Evolutionary conservation across 2,329 filamentous ascomycete genomes (phyloP).

Genomic region (Penicillium occitanis): DNA sequence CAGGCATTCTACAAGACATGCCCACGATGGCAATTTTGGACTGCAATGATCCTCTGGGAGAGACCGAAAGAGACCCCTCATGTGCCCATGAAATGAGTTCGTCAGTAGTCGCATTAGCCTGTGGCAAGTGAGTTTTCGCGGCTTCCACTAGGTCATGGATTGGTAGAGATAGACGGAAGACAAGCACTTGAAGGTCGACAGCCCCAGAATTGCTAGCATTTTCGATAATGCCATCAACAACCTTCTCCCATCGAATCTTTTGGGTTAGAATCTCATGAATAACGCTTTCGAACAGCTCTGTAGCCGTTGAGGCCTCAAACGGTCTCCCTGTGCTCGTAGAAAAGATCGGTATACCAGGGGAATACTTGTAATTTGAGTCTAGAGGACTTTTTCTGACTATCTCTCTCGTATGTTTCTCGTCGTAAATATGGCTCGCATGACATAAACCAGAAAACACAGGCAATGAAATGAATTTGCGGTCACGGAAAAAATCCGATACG

Average conservation of each 20-base stretch:
- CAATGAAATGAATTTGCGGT: not conserved
- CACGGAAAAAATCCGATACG: not conserved
- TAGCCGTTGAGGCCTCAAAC: too few species aligned
- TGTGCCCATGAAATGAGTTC: not conserved
- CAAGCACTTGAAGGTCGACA: too few species aligned
- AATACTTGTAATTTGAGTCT: not conserved
- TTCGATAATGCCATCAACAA: too few species aligned
- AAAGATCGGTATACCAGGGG: not conserved
- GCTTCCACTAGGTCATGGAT: too few species aligned
- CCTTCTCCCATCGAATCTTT: too few species aligned
- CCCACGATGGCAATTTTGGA: slow-evolving; percentile 71
- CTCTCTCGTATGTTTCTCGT: not conserved
- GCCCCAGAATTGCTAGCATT: too few species aligned
- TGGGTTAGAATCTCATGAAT: too few species aligned
- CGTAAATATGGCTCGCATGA: not conserved
- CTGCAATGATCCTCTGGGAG: not conserved
- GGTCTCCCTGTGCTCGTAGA: too few species aligned
- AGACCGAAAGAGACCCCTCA: too few species aligned
- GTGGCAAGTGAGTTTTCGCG: slow-evolving; percentile 9
- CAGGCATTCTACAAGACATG: slow-evolving; percentile 72
- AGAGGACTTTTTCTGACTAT: not conserved
- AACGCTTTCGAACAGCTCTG: too few species aligned
- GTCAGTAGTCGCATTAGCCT: not conserved
- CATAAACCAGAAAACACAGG: not conserved
- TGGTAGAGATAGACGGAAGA: too few species aligned